phyloP scores from a whole-genome alignment of 345 rosid species.

The Streptanthus diversifolius region DNA sequence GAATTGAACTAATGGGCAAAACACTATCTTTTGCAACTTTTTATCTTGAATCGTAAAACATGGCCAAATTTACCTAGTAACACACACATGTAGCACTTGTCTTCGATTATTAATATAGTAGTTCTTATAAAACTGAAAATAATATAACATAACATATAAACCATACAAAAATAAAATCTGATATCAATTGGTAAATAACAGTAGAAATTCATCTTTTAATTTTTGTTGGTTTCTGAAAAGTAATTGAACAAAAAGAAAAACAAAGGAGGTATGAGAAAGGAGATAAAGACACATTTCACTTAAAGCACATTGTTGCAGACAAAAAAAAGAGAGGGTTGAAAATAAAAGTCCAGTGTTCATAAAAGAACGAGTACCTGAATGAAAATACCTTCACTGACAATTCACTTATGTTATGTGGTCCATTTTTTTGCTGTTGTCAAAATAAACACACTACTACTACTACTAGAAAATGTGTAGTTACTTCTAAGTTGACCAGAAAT shows the following conservation, averaged over 20 bases:
- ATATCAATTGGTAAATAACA: background rate
- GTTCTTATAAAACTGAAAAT: background rate
- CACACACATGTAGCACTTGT: background rate
- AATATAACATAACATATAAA: background rate
- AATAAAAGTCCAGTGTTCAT: too few species aligned
- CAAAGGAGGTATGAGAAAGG: slow-evolving; percentile 36
- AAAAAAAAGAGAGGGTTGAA: slow-evolving; percentile 32
- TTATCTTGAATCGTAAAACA: background rate
- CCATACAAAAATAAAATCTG: slow-evolving; percentile 8
- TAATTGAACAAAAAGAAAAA: slow-evolving; percentile 25
- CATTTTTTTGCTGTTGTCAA: slow-evolving; percentile 18
- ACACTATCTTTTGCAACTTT: background rate
- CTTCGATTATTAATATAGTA: background rate
- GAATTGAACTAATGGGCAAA: background rate
- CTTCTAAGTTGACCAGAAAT: slow-evolving; percentile 18
- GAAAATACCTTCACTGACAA: slow-evolving; percentile 35
- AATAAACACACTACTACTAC: background rate
- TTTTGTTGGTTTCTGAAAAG: slow-evolving; percentile 32
- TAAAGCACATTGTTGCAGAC: slow-evolving; percentile 37
- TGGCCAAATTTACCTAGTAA: background rate
- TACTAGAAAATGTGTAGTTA: background rate
- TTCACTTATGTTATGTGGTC: slow-evolving; percentile 36
- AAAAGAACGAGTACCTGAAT: slow-evolving; percentile 37
- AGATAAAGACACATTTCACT: slow-evolving; percentile 40
- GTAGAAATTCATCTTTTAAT: background rate